phyloP scores from a whole-genome alignment of 2,329 filamentous ascomycete species.

The Sphaerulina musiva region DNA sequence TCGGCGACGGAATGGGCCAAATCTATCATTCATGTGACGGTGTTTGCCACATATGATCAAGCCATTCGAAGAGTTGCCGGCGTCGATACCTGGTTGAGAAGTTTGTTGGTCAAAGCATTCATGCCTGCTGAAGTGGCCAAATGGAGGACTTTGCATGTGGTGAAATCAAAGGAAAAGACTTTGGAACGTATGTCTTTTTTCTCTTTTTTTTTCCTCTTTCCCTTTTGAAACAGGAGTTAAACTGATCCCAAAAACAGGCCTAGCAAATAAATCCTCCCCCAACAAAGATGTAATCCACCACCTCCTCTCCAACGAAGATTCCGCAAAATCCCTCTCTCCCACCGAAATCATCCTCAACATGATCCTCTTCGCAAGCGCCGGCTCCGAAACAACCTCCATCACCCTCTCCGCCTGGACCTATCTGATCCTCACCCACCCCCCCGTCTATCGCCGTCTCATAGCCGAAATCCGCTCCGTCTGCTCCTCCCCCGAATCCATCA shows the following conservation, averaged over 20 bases:
- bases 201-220: too few relatives aligned
- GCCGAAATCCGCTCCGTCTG: not conserved
- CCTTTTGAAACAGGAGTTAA: too few relatives aligned
- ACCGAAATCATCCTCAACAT: conserved; percentile 14
- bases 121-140: conserved; percentile 1
- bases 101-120: not conserved
- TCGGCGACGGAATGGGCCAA: conserved; percentile 7
- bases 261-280: not conserved
- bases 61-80: conserved; percentile 3
- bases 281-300: not conserved
- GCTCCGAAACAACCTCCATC: conserved; percentile 11
- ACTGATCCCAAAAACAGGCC: not conserved
- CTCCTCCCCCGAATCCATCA: not conserved
- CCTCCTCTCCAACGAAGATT: conserved; percentile 1
- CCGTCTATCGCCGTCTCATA: not conserved
- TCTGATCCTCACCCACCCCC: conserved; percentile 5
- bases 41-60: conserved; percentile 12
- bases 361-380: conserved; percentile 8
- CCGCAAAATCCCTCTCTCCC: conserved; percentile 1
- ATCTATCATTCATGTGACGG: conserved; percentile 9
- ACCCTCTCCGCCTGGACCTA: conserved; percentile 10
- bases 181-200: not conserved
- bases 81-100: not conserved
- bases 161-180: conserved; percentile 9
- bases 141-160: conserved; percentile 5